These are phyloP conservation scores for Tulasnella sp. DNA, from an alignment of 768 basidiomycete genomes.

Conservation along the genomic window DNA sequence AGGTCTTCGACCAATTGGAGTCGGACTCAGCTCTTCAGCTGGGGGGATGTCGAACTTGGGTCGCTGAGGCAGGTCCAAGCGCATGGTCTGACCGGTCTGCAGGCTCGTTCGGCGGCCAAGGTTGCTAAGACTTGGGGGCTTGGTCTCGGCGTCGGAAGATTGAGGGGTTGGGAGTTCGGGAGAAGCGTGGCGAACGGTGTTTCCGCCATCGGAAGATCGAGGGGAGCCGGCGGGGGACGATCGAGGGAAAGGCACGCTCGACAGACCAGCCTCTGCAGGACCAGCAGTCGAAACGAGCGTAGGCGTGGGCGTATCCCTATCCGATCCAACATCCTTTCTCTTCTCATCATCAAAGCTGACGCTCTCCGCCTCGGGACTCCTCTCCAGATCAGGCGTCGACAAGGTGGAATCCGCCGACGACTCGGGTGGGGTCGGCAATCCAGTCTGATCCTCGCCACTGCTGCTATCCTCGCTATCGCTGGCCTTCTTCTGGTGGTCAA, in stretches of 20 bases:
- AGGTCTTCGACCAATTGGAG: neutral
- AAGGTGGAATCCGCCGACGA: slow-evolving; percentile 19
- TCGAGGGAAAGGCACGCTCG: neutral
- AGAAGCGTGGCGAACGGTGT: slow-evolving; percentile 9
- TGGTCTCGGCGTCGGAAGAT: neutral
- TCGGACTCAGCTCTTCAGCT: neutral
- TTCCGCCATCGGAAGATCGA: slow-evolving; percentile 9
- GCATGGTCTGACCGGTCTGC: slow-evolving; percentile 23
- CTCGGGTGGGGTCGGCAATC: slow-evolving; percentile 16
- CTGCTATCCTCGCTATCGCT: neutral
- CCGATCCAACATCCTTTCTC: neutral
- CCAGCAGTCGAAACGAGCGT: neutral
- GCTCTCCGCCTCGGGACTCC: slow-evolving; percentile 23
- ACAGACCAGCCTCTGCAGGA: neutral
- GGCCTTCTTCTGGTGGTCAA: neutral
- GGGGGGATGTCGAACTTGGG: slow-evolving; percentile 9
- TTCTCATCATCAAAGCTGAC: slow-evolving; percentile 21
- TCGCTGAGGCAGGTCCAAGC: slow-evolving; percentile 19
- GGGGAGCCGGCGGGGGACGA: neutral
- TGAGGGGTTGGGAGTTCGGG: neutral
- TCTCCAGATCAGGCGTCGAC: slow-evolving; percentile 29
- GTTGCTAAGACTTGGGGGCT: slow-evolving; percentile 16
- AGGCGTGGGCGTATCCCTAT: slow-evolving; percentile 17
- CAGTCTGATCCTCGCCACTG: neutral
- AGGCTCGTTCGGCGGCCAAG: slow-evolving; percentile 17